phyloP scores from a whole-genome alignment of 352 stramenopile species.

The Phytophthora cryptogea region DNA sequence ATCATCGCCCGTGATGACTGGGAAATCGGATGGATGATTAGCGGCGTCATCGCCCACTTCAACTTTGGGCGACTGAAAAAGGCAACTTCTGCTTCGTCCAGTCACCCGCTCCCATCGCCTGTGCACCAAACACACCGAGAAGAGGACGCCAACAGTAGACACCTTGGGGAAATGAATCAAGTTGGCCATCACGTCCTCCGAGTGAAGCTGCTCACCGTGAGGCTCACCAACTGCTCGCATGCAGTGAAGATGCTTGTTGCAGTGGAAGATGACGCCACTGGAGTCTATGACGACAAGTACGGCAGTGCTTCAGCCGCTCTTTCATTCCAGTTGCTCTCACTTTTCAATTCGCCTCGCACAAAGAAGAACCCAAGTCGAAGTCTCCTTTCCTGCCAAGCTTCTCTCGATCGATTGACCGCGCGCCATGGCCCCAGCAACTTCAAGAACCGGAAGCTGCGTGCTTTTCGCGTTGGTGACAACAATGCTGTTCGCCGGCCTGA shows the following conservation, averaged over 20 bases:
- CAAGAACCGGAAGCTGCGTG: constrained; percentile 1
- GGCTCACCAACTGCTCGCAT: not conserved
- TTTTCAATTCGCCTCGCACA: constrained; percentile 27
- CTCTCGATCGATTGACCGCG: constrained; percentile 1
- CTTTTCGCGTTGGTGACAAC: constrained; percentile 7
- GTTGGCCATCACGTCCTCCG: not conserved
- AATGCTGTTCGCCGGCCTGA: constrained; percentile 12
- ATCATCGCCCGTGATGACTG: constrained; percentile 14
- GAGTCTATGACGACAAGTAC: not conserved
- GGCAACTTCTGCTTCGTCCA: constrained; percentile 12
- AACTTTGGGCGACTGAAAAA: constrained; percentile 11
- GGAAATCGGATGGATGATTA: not conserved
- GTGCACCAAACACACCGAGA: not conserved
- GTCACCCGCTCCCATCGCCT: not conserved
- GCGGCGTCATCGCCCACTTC: constrained; percentile 9
- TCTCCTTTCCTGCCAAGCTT: not conserved
- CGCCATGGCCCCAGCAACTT: constrained; percentile 6
- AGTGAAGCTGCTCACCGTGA: not conserved
- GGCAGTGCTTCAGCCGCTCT: not conserved
- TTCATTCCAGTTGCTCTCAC: constrained; percentile 7
- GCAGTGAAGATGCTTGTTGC: not conserved
- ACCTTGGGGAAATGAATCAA: constrained; percentile 27
- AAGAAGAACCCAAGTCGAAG: constrained; percentile 5
- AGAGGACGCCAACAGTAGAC: constrained; percentile 5
- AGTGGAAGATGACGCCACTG: not conserved